Conservation (phyloP, 768 basidiomycete genomes). For the Tylopilus felleus region DNA sequence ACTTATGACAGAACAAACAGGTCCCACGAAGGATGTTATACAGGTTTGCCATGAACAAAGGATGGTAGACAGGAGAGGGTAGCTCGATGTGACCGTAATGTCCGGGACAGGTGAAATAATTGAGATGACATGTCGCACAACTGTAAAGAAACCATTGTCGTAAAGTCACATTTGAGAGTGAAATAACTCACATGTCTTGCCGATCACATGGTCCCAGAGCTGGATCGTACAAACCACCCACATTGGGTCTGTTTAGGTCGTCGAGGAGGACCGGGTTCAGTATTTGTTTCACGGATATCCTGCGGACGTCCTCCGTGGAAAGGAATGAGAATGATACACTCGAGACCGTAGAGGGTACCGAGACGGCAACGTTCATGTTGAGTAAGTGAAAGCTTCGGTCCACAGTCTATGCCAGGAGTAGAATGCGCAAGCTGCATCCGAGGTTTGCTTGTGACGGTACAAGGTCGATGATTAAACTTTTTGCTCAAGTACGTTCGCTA, state of each 20-base stretch:
- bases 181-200: conserved; percentile 77
- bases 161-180: not conserved
- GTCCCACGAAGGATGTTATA: conserved; percentile 82
- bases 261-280: conserved; percentile 91
- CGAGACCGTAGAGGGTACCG: conserved; percentile 79
- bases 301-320: conserved; percentile 78
- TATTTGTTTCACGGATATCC: conserved; percentile 97
- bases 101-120: conserved; percentile 93
- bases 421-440: conserved; percentile 1
- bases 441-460: not conserved
- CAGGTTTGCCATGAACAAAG: conserved; percentile 90
- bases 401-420: not conserved
- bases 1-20: conserved; percentile 93
- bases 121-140: conserved; percentile 90
- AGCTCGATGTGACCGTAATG: conserved; percentile 98
- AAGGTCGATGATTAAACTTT: conserved; percentile 13
- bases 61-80: conserved; percentile 93
- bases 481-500: conserved; percentile 1
- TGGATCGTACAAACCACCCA: conserved; percentile 92
- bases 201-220: conserved; percentile 87
- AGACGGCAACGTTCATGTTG: conserved; percentile 85
- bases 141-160: conserved; percentile 40
- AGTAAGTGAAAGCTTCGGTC: not conserved
- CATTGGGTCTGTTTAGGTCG: conserved; percentile 88
- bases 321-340: conserved; percentile 94